Base-by-base conservation (phyloP, 208 protist genomes). In the Leishmania turanica region DNA sequence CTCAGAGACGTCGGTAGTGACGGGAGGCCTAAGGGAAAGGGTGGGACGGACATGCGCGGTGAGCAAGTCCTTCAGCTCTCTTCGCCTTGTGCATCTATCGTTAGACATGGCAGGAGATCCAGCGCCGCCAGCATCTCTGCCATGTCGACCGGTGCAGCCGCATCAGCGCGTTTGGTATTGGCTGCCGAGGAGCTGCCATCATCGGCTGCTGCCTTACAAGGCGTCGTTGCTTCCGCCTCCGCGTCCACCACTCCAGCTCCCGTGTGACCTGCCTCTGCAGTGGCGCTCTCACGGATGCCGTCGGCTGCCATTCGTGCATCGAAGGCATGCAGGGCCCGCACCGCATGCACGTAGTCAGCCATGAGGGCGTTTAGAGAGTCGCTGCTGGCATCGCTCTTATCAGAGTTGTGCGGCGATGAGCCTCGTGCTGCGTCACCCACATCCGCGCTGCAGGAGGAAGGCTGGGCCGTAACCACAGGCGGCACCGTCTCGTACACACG, bases 351-450 rank as follows among this genome's bases (percentile, higher is more conserved):
- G 80, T 92, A 94, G 68, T 80, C 69, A 9, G 19, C 1, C 87
- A 94, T 90, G 19, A 92, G 87, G 3, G 47, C 76, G 54, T 91
- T 85, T 34, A 94, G 71, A 53, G 70, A 71, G 47, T 56, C 19
- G 11, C 31, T 40, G 34, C 37, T 31, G 58, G 56, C 40, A 51
- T 64, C 53, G 56, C 49, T 40, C 19, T 21, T 13, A 34, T 69
- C 69, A 45, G 40, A 9, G 27, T 69, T 45, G 0, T 54, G 40
- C 69, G 31, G 42, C n/a, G 40, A 21, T 54, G 27, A n/a, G 0
- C 24, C 40, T 34, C 45, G 42, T 42, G 62, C 9, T 13, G 62
- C 37, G 40, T 53, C 24, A n/a, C 8, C 31, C 42, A 47, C 34
- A 7, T 68, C 40, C 11, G 58, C n/a, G 21, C 13, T 13, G 42